Conservation (phyloP, 441 rosid species). For the Kokia cookei region DNA sequence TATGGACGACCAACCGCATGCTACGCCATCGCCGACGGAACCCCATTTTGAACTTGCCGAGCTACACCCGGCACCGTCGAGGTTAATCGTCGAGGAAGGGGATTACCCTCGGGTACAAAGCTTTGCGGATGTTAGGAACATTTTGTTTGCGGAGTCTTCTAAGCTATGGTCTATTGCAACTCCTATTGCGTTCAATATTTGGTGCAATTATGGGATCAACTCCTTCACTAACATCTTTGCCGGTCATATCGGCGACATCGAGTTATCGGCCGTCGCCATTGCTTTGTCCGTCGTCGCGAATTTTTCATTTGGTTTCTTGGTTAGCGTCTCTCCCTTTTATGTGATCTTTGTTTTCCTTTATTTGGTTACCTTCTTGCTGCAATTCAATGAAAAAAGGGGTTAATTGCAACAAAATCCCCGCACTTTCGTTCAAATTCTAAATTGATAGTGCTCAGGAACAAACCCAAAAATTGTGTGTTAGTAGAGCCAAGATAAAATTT, state of each 20-base stretch:
- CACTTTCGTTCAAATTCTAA: too few species aligned
- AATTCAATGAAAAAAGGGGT: too few species aligned
- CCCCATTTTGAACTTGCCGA: slow-evolving; percentile 27
- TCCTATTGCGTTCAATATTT: slow-evolving; percentile 79
- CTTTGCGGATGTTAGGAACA: slow-evolving; percentile 40
- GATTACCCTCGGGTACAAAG: slow-evolving; percentile 45
- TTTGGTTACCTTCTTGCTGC: too few species aligned
- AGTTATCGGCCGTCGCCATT: slow-evolving; percentile 82
- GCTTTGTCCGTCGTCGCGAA: slow-evolving; percentile 71
- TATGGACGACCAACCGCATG: slow-evolving; percentile 6
- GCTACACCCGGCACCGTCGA: slow-evolving; percentile 53
- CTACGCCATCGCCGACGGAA: not conserved
- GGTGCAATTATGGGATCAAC: slow-evolving; percentile 79
- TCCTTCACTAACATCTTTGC: slow-evolving; percentile 80
- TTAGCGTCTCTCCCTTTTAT: slow-evolving; percentile 14
- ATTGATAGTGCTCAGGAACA: too few species aligned
- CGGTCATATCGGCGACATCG: slow-evolving; percentile 80
- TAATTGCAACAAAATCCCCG: too few species aligned
- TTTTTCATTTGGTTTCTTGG: slow-evolving; percentile 88
- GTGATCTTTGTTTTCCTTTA: not conserved
- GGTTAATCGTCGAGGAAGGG: slow-evolving; percentile 28
- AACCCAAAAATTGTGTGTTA: too few species aligned
- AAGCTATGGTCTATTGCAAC: slow-evolving; percentile 79
- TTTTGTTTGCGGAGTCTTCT: slow-evolving; percentile 40
- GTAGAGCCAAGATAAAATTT: too few species aligned